These are phyloP conservation scores for Chlorophyllum brunneum DNA, from an alignment of 768 basidiomycete genomes.

Conservation along the genomic window DNA sequence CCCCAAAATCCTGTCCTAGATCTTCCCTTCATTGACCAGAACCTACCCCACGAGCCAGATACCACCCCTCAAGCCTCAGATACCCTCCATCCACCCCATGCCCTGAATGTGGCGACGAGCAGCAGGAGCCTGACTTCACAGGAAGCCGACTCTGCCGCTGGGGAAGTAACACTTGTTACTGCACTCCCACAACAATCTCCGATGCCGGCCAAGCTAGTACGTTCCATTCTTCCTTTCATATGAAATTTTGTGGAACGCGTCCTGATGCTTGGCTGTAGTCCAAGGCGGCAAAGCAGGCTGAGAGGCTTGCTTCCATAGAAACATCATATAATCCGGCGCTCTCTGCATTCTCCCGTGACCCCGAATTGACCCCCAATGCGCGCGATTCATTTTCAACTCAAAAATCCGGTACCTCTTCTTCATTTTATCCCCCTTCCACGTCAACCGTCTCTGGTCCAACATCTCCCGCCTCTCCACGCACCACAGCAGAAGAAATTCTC, in stretches of 20 bases:
- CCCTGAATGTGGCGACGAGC: constrained; percentile 23
- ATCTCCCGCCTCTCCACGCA: constrained; percentile 61
- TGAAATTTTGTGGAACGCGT: constrained; percentile 5
- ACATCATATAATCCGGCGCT: constrained; percentile 33
- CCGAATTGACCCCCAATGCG: constrained; percentile 41
- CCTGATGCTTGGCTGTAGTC: constrained; percentile 23
- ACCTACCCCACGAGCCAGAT: constrained; percentile 20
- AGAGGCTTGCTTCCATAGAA: constrained; percentile 27
- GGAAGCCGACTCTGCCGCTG: constrained; percentile 19
- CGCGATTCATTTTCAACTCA: constrained; percentile 63
- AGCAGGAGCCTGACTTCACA: constrained; percentile 23
- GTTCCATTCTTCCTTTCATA: constrained; percentile 19
- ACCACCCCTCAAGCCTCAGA: constrained; percentile 16
- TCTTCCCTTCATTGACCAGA: constrained; percentile 26
- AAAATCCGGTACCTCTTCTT: constrained; percentile 67
- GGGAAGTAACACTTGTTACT: constrained; percentile 29
- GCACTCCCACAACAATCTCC: constrained; percentile 21
- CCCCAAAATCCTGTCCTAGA: constrained; percentile 25
- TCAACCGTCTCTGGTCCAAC: constrained; percentile 61
- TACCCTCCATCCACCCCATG: constrained; percentile 19
- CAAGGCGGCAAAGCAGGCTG: constrained; percentile 29
- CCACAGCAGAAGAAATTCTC: constrained; percentile 40
- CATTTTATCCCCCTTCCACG: constrained; percentile 73
- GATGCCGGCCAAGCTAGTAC: constrained; percentile 30
- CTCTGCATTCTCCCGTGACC: constrained; percentile 47